Conservation (phyloP, 1,284 basidiomycete species). For the Cutaneotrichosporon sp. region DNA sequence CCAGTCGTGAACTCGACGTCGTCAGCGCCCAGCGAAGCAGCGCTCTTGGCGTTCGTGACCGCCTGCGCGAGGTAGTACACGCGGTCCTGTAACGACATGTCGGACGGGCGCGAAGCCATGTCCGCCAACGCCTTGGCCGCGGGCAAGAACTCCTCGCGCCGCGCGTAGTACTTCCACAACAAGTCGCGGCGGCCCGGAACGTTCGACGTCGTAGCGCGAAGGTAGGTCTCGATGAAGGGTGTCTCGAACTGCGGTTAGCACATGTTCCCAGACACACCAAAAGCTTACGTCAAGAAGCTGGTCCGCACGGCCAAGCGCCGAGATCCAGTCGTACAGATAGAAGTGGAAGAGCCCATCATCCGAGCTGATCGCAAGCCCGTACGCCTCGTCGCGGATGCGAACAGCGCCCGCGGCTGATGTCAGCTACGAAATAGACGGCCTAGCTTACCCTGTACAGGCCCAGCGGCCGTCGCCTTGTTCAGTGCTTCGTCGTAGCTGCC, state of each 20-base stretch:
- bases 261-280: neutral
- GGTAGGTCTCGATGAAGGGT: conserved; percentile 71
- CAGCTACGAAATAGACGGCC: conserved; percentile 18
- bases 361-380: conserved; percentile 69
- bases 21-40: conserved; percentile 67
- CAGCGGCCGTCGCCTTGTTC: conserved; percentile 27
- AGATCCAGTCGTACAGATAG: conserved; percentile 90
- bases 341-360: conserved; percentile 94
- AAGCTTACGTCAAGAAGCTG: conserved; percentile 77
- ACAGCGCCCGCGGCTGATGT: conserved; percentile 14
- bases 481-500: conserved; percentile 68
- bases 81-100: conserved; percentile 67
- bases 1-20: conserved; percentile 90
- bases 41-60: conserved; percentile 92
- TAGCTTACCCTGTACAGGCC: conserved; percentile 16
- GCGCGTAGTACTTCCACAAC: conserved; percentile 95
- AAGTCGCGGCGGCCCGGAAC: conserved; percentile 72
- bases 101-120: conserved; percentile 77
- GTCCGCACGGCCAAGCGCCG: conserved; percentile 73
- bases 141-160: conserved; percentile 75
- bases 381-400: conserved; percentile 49
- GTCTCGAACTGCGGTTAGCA: conserved; percentile 40
- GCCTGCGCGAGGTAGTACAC: conserved; percentile 89
- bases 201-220: conserved; percentile 54
- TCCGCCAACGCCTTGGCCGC: conserved; percentile 85